phyloP scores from a whole-genome alignment of 129 eudicot genomes.

The Oenanthe sinensis region DNA sequence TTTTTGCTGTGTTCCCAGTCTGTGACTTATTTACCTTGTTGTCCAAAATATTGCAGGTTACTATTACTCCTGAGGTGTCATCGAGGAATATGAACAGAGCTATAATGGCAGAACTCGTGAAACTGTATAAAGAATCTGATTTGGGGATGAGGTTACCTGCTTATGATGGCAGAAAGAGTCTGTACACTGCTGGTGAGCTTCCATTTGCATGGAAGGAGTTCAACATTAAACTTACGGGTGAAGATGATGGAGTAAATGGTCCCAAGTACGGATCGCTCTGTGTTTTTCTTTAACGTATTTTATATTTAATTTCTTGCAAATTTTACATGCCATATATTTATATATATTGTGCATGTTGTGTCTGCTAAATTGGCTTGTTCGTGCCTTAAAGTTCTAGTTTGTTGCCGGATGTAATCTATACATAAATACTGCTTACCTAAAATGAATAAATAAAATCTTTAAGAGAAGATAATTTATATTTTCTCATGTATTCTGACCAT shows the following conservation, averaged over 20 bases:
- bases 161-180: slow-evolving; percentile 86
- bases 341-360: neutral
- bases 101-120: slow-evolving; percentile 72
- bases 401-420: neutral
- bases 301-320: neutral
- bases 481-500: neutral
- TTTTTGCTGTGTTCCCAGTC: slow-evolving; percentile 18
- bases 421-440: neutral
- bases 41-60: slow-evolving; percentile 38
- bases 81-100: slow-evolving; percentile 68
- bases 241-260: slow-evolving; percentile 55
- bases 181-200: slow-evolving; percentile 90
- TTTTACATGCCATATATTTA: neutral
- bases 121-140: slow-evolving; percentile 65
- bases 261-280: slow-evolving; percentile 44
- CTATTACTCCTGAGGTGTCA: slow-evolving; percentile 73
- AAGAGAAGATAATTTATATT: neutral
- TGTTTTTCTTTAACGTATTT: neutral
- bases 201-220: slow-evolving; percentile 81
- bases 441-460: too few species aligned
- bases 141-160: slow-evolving; percentile 83
- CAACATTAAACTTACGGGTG: slow-evolving; percentile 50
- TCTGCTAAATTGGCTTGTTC: too few species aligned
- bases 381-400: neutral
- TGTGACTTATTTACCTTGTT: slow-evolving; percentile 1